Evolutionary conservation across 306 rosid species (phyloP), one percentile per base, ranked within the genome.

Genomic region (Dalbergia cochinchinensis): DNA sequence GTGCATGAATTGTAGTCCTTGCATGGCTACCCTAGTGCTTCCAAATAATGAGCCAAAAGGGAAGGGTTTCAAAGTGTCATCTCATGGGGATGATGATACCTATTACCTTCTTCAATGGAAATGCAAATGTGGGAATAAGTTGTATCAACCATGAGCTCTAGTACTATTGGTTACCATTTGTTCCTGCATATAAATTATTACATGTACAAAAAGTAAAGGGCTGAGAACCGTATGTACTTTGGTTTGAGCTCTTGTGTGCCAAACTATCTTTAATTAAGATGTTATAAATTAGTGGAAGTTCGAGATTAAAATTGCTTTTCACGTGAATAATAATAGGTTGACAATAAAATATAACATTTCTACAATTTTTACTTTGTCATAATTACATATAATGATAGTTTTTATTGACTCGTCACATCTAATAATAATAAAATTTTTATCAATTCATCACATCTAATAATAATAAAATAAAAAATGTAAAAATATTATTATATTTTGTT

Each of bases 81-180:
- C 88, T 79, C 89, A 33, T 60, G 79, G 83, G 4, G 96, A 91
- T 48, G 91, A 83, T 50, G 97, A 84, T 58, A 82, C 85, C 73
- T 92, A 94, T 82, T 91, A 94, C 45, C 91, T 88, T 44, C 91
- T 94, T 26, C 84, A 96, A 9, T 94, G 99, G 99, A 92, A 89
- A 87, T 94, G 99, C 86, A 85, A 72, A 71, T 94, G 99, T 80
- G 95, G 97, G 44, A 58, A 89, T 66, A 91, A 88, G 88, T 74
- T 94, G 4, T 94, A 69, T 85, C 92, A 87, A 19, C 97, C 97
- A 69, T 90, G 89, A 90, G 6, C 15, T 4, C 31, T 26, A 33
- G 64, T 14, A 50, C 9, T 0, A 42, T 14, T 31, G 8, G 0
- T 19, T 22, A 19, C 41, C 22, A 72, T 66, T 8, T 20, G 26